phyloP scores from a whole-genome alignment of 306 rosid species.

The Alnus glutinosa region DNA sequence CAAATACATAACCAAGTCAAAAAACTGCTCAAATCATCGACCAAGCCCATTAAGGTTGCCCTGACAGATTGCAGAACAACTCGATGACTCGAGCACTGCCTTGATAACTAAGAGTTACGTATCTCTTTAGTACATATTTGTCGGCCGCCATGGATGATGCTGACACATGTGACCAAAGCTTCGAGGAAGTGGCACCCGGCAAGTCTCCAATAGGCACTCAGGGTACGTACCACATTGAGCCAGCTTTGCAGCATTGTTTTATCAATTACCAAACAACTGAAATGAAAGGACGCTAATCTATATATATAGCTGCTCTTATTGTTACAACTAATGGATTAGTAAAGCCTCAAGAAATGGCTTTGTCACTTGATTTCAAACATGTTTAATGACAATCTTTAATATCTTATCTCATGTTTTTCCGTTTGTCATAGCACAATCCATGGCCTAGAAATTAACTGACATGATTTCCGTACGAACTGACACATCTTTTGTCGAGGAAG shows the following conservation, averaged over 20 bases:
- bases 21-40: too few species aligned
- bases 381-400: too few species aligned
- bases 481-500: too few species aligned
- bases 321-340: too few species aligned
- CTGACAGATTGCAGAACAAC: conserved; percentile 15
- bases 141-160: conserved; percentile 12
- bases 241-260: conserved; percentile 21
- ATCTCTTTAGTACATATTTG: neutral
- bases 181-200: neutral
- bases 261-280: conserved; percentile 5
- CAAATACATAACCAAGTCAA: neutral
- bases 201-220: neutral
- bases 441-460: neutral
- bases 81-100: neutral
- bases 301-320: too few species aligned
- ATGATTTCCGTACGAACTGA: too few species aligned
- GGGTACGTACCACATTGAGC: neutral
- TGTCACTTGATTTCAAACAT: neutral
- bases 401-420: neutral
- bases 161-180: conserved; percentile 22
- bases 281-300: neutral
- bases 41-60: neutral
- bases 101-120: neutral
- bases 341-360: neutral
- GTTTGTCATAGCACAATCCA: neutral